Evolutionary conservation across 129 eudicot species (phyloP).

Genomic region (Chrysanthemum seticuspe): DNA sequence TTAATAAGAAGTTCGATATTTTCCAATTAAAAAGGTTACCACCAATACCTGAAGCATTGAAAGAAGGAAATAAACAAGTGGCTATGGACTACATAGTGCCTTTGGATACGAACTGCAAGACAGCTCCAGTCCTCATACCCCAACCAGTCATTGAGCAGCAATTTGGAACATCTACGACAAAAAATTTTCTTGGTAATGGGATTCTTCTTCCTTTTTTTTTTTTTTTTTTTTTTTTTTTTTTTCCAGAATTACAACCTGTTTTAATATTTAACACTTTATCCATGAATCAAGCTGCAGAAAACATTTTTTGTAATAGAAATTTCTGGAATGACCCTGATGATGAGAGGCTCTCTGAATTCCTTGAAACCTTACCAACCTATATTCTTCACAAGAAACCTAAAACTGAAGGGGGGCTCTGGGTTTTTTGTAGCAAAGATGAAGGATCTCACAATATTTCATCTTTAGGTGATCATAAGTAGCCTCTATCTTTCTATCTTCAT

Average conservation of each 20-base stretch:
- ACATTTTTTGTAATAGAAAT: no score
- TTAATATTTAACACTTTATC: no score
- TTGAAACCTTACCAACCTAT: not conserved
- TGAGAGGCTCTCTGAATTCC: not conserved
- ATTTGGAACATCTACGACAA: not conserved
- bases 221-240: no score
- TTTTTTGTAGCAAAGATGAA: slow-evolving; percentile 7
- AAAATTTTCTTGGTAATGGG: no score
- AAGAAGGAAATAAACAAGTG: not conserved
- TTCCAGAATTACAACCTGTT: no score
- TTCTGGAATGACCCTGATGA: not conserved
- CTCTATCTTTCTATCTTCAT: not conserved
- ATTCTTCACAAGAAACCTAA: not conserved
- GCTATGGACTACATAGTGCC: not conserved
- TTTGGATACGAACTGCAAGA: not conserved
- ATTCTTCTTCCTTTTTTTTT: no score
- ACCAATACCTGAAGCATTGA: not conserved
- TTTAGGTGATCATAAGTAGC: not conserved
- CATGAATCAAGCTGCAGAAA: no score
- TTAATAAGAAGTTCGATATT: no score
- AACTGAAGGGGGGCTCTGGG: not conserved
- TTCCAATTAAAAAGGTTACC: slow-evolving; percentile 3
- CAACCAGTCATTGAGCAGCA: slow-evolving; percentile 8
- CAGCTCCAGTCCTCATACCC: not conserved
- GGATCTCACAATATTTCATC: not conserved